A percentile compares a stretch with the other conserved stretches of the same genome.
phyloP scores from a whole-genome alignment of 139 green algal species.

The Diplosphaera chodatii region DNA sequence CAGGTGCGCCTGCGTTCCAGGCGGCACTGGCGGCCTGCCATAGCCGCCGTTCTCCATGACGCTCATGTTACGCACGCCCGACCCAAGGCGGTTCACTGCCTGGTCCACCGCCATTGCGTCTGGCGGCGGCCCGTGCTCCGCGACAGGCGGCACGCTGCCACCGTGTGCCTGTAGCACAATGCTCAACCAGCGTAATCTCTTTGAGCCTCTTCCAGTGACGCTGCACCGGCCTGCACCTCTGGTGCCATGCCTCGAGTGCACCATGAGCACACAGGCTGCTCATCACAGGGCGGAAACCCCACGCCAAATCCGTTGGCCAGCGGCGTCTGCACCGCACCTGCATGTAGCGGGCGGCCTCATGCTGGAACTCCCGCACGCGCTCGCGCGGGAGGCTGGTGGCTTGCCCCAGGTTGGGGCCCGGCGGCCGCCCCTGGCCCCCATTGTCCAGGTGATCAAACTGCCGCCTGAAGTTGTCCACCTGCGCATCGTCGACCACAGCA shows the following conservation, averaged over 20 bases:
- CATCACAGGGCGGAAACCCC: no score
- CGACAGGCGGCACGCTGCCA: background rate
- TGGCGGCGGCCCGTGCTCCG: slow-evolving; percentile 6
- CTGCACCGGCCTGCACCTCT: no score
- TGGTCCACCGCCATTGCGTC: background rate
- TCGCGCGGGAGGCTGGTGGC: slow-evolving; percentile 54
- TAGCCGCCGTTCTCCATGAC: slow-evolving; percentile 13
- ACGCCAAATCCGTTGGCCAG: no score
- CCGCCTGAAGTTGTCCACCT: slow-evolving; percentile 92
- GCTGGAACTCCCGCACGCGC: slow-evolving; percentile 56
- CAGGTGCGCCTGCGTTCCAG: background rate
- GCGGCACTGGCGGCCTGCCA: background rate
- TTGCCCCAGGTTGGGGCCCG: slow-evolving; percentile 19
- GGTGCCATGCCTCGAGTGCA: no score
- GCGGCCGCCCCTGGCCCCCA: slow-evolving; percentile 19
- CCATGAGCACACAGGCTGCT: no score
- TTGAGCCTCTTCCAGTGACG: no score
- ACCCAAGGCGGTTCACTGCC: slow-evolving; percentile 13
- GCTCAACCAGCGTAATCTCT: no score
- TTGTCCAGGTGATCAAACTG: slow-evolving; percentile 91
- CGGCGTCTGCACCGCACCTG: no score
- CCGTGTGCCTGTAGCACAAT: slow-evolving; percentile 3
- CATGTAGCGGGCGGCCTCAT: slow-evolving; percentile 42
- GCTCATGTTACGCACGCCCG: slow-evolving; percentile 25
- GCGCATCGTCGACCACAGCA: no score